These are phyloP conservation scores for Hibiscus trionum DNA, from an alignment of 345 rosid genomes.

Conservation along the genomic window DNA sequence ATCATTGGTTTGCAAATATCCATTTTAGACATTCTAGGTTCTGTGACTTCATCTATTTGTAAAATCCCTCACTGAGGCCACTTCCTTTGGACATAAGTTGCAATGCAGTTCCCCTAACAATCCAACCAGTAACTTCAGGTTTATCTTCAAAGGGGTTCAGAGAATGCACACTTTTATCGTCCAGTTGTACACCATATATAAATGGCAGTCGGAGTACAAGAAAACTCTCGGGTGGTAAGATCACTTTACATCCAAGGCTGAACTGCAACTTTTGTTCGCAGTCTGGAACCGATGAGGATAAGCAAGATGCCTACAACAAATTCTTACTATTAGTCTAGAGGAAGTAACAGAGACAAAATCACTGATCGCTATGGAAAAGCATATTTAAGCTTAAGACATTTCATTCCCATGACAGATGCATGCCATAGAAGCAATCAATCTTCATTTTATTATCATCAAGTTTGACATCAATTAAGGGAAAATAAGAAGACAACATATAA, in stretches of 20 bases:
- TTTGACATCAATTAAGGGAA: neutral
- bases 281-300: constrained; percentile 40
- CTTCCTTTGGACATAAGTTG: constrained; percentile 52
- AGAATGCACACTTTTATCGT: constrained; percentile 44
- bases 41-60: constrained; percentile 18
- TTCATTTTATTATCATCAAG: neutral
- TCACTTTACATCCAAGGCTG: constrained; percentile 55
- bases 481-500: neutral
- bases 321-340: neutral
- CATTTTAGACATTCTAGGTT: constrained; percentile 17
- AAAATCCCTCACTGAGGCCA: constrained; percentile 18
- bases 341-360: neutral
- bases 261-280: constrained; percentile 50
- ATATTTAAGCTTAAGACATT: neutral
- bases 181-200: constrained; percentile 62
- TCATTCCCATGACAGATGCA: neutral
- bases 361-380: neutral
- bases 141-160: constrained; percentile 52
- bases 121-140: constrained; percentile 77
- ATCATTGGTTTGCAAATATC: constrained; percentile 7
- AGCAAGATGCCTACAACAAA: constrained; percentile 50
- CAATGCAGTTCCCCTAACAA: constrained; percentile 52
- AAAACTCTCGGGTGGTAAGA: constrained; percentile 83
- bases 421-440: neutral
- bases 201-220: constrained; percentile 65